Evolutionary conservation across 768 basidiomycete species (phyloP).

Genomic region (Lactarius tabidus): DNA sequence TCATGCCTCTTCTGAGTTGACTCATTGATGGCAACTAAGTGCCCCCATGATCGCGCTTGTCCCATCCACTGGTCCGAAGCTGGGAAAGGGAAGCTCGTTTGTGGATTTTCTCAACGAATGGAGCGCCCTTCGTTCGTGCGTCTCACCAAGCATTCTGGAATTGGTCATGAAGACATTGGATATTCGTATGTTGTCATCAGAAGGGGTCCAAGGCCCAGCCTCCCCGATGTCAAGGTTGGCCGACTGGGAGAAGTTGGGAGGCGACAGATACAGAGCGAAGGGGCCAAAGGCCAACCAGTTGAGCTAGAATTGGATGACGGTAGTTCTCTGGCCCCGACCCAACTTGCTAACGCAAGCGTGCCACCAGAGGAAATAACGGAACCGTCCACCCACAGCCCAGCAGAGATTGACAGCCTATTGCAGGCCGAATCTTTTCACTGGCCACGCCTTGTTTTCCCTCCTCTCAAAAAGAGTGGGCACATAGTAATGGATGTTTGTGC

Average conservation of each 20-base stretch:
- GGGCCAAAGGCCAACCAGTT: constrained; percentile 18
- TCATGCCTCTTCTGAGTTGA: constrained; percentile 6
- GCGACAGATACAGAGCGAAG: constrained; percentile 39
- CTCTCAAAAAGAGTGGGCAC: constrained; percentile 87
- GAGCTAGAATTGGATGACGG: constrained; percentile 29
- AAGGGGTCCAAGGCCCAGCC: constrained; percentile 64
- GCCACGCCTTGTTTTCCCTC: constrained; percentile 92
- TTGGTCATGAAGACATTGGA: constrained; percentile 81
- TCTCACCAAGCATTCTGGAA: constrained; percentile 78
- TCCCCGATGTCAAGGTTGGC: constrained; percentile 39
- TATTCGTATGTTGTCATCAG: constrained; percentile 91
- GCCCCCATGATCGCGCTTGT: constrained; percentile 86
- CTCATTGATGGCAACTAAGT: constrained; percentile 43
- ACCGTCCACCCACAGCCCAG: constrained; percentile 20
- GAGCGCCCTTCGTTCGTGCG: constrained; percentile 85
- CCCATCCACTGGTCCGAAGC: constrained; percentile 64
- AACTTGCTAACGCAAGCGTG: background rate
- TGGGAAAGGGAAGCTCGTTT: constrained; percentile 48
- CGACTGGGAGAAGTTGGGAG: constrained; percentile 52
- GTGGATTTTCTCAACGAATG: constrained; percentile 83
- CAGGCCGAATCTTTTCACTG: constrained; percentile 76
- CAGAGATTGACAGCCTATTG: constrained; percentile 50
- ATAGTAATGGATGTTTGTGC: constrained; percentile 89
- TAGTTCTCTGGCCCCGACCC: background rate
- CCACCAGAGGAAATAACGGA: background rate